phyloP scores from a whole-genome alignment of 306 rosid species.

The Fragaria vesca region DNA sequence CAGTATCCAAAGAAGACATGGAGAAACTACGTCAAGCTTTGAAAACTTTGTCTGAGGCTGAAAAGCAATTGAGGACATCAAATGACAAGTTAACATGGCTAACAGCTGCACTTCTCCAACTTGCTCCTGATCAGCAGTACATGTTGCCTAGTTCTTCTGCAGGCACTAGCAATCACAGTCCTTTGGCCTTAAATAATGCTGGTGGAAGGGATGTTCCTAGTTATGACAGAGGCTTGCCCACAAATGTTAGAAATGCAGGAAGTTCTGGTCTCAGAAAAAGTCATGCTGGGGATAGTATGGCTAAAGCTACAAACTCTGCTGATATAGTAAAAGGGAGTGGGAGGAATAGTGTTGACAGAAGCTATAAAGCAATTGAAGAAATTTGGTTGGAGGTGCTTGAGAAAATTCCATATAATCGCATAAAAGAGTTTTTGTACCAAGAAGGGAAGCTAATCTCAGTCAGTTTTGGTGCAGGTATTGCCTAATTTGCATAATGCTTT shows the following conservation, averaged over 20 bases:
- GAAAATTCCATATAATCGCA: constrained; percentile 58
- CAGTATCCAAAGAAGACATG: constrained; percentile 94
- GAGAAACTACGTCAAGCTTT: constrained; percentile 97
- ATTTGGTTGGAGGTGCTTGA: constrained; percentile 92
- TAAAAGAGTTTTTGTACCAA: constrained; percentile 71
- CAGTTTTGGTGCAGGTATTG: constrained; percentile 86
- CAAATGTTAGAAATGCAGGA: constrained; percentile 53
- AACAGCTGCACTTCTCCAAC: constrained; percentile 97
- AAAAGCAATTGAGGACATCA: constrained; percentile 91
- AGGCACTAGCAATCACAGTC: constrained; percentile 83
- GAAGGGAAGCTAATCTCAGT: constrained; percentile 84
- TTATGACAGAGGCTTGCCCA: constrained; percentile 49
- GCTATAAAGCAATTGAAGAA: constrained; percentile 58
- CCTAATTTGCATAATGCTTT: constrained; percentile 13
- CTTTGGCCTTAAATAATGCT: constrained; percentile 49
- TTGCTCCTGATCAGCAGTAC: constrained; percentile 97
- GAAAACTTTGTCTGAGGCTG: constrained; percentile 92
- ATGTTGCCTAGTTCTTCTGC: constrained; percentile 87
- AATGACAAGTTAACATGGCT: constrained; percentile 95
- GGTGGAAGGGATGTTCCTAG: constrained; percentile 40
- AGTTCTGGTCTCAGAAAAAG: constrained; percentile 51
- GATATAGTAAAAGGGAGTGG: constrained; percentile 42
- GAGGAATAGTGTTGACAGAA: constrained; percentile 46
- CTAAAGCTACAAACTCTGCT: constrained; percentile 31
- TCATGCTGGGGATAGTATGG: constrained; percentile 39